Evolutionary conservation across 2,329 filamentous ascomycete species (phyloP).

Genomic region (Magnaporthiopsis incrustans): DNA sequence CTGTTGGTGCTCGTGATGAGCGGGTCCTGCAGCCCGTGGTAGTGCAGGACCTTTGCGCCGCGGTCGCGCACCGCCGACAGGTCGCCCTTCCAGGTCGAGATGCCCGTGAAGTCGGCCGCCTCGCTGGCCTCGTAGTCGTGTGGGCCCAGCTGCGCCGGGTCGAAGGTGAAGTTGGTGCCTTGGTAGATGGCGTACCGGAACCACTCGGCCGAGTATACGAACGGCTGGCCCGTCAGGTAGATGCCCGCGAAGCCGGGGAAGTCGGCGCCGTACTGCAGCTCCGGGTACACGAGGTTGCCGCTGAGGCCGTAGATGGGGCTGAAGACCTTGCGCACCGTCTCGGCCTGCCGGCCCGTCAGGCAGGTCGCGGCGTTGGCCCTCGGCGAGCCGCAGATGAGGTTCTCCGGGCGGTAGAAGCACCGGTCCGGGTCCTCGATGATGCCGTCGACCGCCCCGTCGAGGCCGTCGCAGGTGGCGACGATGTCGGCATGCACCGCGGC

Average conservation of each 20-base stretch:
- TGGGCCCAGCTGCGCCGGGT: conserved; percentile 26
- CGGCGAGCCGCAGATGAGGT: conserved; percentile 8
- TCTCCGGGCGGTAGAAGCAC: conserved; percentile 35
- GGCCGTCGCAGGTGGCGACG: conserved; percentile 37
- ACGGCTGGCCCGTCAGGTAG: conserved; percentile 29
- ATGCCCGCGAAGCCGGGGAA: conserved; percentile 24
- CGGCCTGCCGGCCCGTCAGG: conserved; percentile 31
- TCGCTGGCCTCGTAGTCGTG: conserved; percentile 24
- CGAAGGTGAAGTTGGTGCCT: conserved; percentile 26
- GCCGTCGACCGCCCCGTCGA: conserved; percentile 40
- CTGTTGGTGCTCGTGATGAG: conserved; percentile 29
- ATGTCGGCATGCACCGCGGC: conserved; percentile 36
- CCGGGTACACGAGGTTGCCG: conserved; percentile 31
- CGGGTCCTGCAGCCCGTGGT: conserved; percentile 35
- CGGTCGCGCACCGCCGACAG: conserved; percentile 28
- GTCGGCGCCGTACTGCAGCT: conserved; percentile 40
- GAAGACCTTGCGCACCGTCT: conserved; percentile 18
- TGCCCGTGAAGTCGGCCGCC: conserved; percentile 12
- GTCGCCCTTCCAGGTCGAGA: conserved; percentile 25
- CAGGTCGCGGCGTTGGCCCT: conserved; percentile 22
- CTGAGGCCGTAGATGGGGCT: conserved; percentile 16
- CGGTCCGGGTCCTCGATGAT: conserved; percentile 38
- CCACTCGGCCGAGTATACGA: conserved; percentile 37
- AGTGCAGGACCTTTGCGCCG: conserved; percentile 36
- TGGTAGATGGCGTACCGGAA: conserved; percentile 39